Percentiles rank a stretch among this genome's conserved stretches.
These are phyloP conservation scores for Phytophthora chlamydospora DNA, from an alignment of 352 stramenopile species.

Conservation along the genomic window DNA sequence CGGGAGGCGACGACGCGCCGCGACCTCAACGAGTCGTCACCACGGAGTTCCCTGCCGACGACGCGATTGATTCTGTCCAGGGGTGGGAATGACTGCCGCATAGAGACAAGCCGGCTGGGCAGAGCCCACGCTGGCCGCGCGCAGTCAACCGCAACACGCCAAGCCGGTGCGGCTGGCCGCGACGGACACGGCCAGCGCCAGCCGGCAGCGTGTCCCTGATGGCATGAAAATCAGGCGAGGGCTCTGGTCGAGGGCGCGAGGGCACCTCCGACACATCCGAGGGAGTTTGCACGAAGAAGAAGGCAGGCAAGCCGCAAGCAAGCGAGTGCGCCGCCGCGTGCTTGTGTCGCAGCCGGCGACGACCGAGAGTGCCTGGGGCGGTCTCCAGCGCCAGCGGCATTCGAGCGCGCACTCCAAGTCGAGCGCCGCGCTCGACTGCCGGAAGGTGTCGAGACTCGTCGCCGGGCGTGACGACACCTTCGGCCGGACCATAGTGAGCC, in stretches of 20 bases:
- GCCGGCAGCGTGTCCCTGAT: slow-evolving; percentile 35
- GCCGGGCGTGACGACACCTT: not conserved
- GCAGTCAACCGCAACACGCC: slow-evolving; percentile 34
- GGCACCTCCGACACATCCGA: slow-evolving; percentile 37
- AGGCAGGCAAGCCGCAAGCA: slow-evolving; percentile 16
- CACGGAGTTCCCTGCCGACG: too few species aligned
- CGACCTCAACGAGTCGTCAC: too few species aligned
- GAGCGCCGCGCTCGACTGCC: slow-evolving; percentile 1
- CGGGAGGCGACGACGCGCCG: too few species aligned
- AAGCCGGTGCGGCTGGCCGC: slow-evolving; percentile 13
- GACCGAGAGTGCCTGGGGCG: not conserved
- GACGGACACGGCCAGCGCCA: slow-evolving; percentile 19
- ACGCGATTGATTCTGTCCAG: not conserved
- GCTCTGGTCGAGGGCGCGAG: slow-evolving; percentile 3
- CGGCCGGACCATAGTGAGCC: slow-evolving; percentile 19
- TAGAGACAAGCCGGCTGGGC: slow-evolving; percentile 33
- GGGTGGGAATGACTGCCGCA: slow-evolving; percentile 25
- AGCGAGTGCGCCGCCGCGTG: slow-evolving; percentile 1
- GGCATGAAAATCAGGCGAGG: slow-evolving; percentile 31
- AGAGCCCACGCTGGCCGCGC: slow-evolving; percentile 5
- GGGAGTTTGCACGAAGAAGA: slow-evolving; percentile 31
- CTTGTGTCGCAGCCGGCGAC: slow-evolving; percentile 13
- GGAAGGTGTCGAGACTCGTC: not conserved
- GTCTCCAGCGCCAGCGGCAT: slow-evolving; percentile 1
- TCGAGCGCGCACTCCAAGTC: slow-evolving; percentile 15